phyloP scores from a whole-genome alignment of 306 rosid genomes.

The Canavalia ensiformis region DNA sequence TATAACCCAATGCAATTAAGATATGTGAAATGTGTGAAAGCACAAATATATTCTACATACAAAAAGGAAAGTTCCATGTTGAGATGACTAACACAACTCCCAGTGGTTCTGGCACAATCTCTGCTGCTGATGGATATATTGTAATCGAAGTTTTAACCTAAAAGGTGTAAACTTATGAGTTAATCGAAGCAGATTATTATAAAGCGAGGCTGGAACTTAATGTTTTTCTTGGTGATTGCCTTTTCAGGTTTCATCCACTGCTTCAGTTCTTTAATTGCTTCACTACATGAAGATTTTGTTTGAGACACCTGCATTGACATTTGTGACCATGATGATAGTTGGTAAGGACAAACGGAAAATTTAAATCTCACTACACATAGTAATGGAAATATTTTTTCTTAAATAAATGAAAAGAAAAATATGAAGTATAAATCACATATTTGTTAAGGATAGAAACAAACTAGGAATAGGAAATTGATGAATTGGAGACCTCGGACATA shows the following conservation, averaged over 20 bases:
- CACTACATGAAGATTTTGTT: conserved; percentile 57
- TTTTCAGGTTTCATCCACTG: conserved; percentile 68
- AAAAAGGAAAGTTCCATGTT: conserved; percentile 76
- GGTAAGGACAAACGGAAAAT: neutral
- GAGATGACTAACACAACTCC: conserved; percentile 80
- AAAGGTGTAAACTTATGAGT: neutral
- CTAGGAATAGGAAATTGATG: neutral
- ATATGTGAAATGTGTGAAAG: neutral
- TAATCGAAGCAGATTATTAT: neutral
- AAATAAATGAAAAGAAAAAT: neutral
- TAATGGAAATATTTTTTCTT: neutral
- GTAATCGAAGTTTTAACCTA: conserved; percentile 69
- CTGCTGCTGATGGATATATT: conserved; percentile 71
- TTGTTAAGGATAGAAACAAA: neutral
- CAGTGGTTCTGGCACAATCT: conserved; percentile 74
- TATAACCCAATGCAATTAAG: neutral
- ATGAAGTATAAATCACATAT: neutral
- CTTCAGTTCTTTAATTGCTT: conserved; percentile 60
- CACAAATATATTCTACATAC: conserved; percentile 47
- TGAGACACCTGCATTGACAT: conserved; percentile 57
- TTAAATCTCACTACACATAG: neutral
- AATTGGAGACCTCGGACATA: conserved; percentile 70
- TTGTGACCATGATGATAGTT: neutral
- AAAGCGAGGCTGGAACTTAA: neutral
- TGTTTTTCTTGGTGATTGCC: conserved; percentile 46